Base-by-base conservation (phyloP, 1,284 basidiomycete genomes). In the Irpex lacteus region DNA sequence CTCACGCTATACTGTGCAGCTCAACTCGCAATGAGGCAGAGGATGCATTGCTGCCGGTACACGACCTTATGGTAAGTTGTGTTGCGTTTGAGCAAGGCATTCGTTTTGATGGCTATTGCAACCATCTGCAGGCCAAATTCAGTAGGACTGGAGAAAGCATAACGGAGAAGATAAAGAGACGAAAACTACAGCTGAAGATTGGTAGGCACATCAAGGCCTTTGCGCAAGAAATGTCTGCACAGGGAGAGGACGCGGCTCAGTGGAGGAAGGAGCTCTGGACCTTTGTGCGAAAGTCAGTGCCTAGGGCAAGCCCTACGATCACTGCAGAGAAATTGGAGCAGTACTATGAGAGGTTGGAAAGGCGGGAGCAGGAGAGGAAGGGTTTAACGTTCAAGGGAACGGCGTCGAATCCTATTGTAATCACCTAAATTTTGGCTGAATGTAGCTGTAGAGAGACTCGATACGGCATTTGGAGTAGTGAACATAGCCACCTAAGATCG, bases 201-300 rank as follows among this genome's bases (percentile, higher is more conserved):
- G 58, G 58, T 8, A 11, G 58, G 36, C 34, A 47, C 37, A 47
- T 59, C 40, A 47, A 40, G 15, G 4, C 36, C 11, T 15, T 59
- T 19, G 11, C 44, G 36, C 8, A 40, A 13, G 18, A 47, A n/a
- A 59, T 44, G 58, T 8, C 8, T 6, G 36, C 9, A n/a, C 8
- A 40, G n/a, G 58, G 40, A 26, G 36, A 59, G 7, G 58, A 59
- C 37, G 58, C 38, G 7, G 58, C 32, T 8, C 44, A 38, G 36
- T 59, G 58, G 58, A 13, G 40, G 58, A 9, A 59, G n/a, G 58
- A 34, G 58, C 58, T 59, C 11, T 59, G 58, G 58, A 26, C n/a
- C n/a, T 53, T 15, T 19, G 52, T 53, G 8, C 13, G 8, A n/a
- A 53, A 53, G 52, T 11, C 52, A 11, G 18, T 19, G 52, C 52